Base-by-base conservation (phyloP, 2,329 filamentous ascomycete species). In the Camptophora hylomeconis region DNA sequence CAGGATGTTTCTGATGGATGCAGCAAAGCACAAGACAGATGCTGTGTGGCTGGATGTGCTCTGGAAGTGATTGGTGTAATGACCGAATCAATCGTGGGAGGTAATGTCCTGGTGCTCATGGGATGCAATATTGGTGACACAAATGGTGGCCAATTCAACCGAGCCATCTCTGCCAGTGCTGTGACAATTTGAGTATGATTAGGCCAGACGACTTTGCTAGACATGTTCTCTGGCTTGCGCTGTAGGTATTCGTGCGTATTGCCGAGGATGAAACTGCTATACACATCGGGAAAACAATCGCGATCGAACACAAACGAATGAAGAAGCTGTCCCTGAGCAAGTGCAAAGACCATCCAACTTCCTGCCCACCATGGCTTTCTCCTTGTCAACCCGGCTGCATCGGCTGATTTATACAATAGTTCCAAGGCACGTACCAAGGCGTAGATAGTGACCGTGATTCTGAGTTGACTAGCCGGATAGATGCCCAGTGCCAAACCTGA, bases 1-100 rank as follows among this genome's bases (percentile, higher is more conserved):
- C 87, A 98, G 11, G 81, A 92, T 1, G 87, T 86, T 45, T 92
- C 81, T 11, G 71, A 65, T 0, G 87, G 86, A 50, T 98, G 87
- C 2, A 95, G 71, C 2, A 87, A 68, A 1, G 87, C 87, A 56
- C 89, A 98, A 23, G 83, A 87, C 12, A 94, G 71, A 15, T 43
- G 32, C 7, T 71, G 75, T 51, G 92, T 87, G 22, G 83, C 73
- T 2, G 87, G 87, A 48, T 95, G 87, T 0, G 87, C 87, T 16
- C 79, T 71, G 1, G 79, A 75, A 1, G 82, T 83, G 31, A 95
- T 72, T 1, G 84, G 80, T 0, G 76, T 67, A 32, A 94, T 75
- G 8, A 68, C 58, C 13, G 64, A 50, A n/a, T 92, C 66, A 3
- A 74, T 62, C 3, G 67, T 49, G 0, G 80, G 72, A 0, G 92